Evolutionary conservation across 1,284 basidiomycete genomes (phyloP).

Genomic region (Gymnopus androsaceus): DNA sequence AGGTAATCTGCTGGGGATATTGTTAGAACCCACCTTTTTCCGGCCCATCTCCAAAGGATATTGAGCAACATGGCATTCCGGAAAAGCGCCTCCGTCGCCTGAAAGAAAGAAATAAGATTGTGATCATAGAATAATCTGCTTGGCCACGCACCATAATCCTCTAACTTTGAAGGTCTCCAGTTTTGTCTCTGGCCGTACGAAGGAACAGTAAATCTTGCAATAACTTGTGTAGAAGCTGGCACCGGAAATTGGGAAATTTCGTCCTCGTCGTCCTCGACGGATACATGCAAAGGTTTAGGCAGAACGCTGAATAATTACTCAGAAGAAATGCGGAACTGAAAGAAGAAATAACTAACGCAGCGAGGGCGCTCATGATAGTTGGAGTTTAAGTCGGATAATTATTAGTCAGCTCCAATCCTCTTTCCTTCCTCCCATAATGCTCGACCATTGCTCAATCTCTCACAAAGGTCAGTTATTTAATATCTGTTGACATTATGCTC

Average conservation of each 20-base stretch:
- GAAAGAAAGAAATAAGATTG: conserved; percentile 13
- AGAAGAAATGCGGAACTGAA: neutral
- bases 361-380: conserved; percentile 57
- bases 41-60: conserved; percentile 95
- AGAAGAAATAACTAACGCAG: conserved; percentile 46
- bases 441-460: conserved; percentile 88
- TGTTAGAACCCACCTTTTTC: conserved; percentile 72
- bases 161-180: conserved; percentile 84
- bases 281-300: conserved; percentile 65
- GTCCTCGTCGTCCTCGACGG: conserved; percentile 63
- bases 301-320: conserved; percentile 47
- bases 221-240: conserved; percentile 46
- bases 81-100: conserved; percentile 92
- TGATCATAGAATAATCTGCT: neutral
- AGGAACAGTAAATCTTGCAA: conserved; percentile 61
- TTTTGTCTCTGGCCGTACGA: conserved; percentile 83
- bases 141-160: conserved; percentile 77
- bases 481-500: neutral
- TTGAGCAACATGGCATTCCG: conserved; percentile 96
- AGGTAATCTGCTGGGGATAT: conserved; percentile 1
- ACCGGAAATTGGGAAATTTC: conserved; percentile 32
- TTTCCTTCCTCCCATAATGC: conserved; percentile 51
- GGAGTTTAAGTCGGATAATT: conserved; percentile 11
- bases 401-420: neutral
- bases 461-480: conserved; percentile 72